These are phyloP conservation scores for Aspergillus incahuasiensis DNA, from an alignment of 495 filamentous ascomycete species.

Conservation along the genomic window DNA sequence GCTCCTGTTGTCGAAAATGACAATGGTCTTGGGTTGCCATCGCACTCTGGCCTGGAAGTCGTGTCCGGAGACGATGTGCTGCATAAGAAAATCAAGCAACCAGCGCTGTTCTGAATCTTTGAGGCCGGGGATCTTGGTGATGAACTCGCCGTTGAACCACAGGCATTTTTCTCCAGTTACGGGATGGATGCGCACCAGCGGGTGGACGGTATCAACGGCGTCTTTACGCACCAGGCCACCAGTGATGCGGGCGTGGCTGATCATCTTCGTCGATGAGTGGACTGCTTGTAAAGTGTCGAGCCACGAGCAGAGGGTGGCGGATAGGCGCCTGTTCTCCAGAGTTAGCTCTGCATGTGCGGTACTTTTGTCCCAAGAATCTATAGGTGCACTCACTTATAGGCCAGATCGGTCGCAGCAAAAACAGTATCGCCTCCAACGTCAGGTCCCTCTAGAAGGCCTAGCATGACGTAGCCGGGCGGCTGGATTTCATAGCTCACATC, in stretches of 20 bases:
- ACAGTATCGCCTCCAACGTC: conserved; percentile 71
- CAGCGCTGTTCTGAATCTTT: conserved; percentile 55
- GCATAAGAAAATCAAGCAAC: conserved; percentile 81
- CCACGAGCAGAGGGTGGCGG: conserved; percentile 62
- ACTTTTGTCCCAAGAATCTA: background rate
- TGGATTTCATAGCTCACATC: conserved; percentile 59
- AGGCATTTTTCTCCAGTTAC: conserved; percentile 76
- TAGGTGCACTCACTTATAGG: conserved; percentile 53
- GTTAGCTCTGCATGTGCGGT: conserved; percentile 7
- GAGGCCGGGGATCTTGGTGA: conserved; percentile 68
- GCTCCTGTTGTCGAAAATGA: conserved; percentile 74
- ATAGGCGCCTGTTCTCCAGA: conserved; percentile 44
- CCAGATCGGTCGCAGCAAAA: conserved; percentile 70
- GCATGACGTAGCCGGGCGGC: conserved; percentile 53
- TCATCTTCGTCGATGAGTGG: conserved; percentile 73
- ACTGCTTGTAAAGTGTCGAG: conserved; percentile 68
- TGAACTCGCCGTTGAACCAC: conserved; percentile 77
- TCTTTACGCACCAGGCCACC: conserved; percentile 67
- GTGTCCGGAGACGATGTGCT: conserved; percentile 74
- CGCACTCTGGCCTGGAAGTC: conserved; percentile 88
- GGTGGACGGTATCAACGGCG: conserved; percentile 63
- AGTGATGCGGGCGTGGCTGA: conserved; percentile 55
- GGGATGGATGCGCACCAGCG: conserved; percentile 69
- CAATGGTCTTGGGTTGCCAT: conserved; percentile 77
- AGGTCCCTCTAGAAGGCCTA: conserved; percentile 53